Base-by-base conservation (phyloP, 495 filamentous ascomycete species). In the Aspergillus steynii region DNA sequence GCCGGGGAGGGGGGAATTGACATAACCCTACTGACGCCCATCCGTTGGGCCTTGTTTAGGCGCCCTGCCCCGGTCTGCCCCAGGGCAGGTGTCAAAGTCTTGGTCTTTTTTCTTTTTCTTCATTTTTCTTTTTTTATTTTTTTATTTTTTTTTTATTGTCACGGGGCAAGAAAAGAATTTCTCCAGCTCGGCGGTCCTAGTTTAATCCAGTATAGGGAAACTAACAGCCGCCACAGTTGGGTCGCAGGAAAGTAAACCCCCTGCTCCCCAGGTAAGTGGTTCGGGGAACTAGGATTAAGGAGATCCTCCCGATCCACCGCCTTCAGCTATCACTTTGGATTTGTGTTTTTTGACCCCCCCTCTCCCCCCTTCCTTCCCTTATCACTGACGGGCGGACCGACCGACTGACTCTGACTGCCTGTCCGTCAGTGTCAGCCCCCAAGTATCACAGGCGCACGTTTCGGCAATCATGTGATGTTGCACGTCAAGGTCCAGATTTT, bases 401-500 rank as follows among this genome's bases (percentile, higher is more conserved):
- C 37, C 37, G 37, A 42, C 37, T 42, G 37, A 42, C 37, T 8
- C 37, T 42, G 37, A 12, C 37, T 42, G 37, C 3, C 12, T 14
- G 29, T 29, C 48, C 14, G n/a, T 25, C 25, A 27, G 34, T 52
- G 59, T 64, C 60, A 65, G 65, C 62, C 37, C 42, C 60, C 31
- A 50, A 56, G 59, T 61, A 63, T 52, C 58, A 56, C 58, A 56
- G 52, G 51, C 58, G 56, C 65, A 65, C 59, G 63, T 61, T 65
- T 58, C 55, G 31, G 15, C 55, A 67, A 63, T 67, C 64, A 65
- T 61, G 65, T 65, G 64, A 63, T 65, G 51, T 57, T 64, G 60
- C 63, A 61, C 53, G 57, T 65, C 62, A 58, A 65, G 64, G 57
- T 27, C 60, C 62, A 58, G 51, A 54, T 50, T 32, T 45, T 37